Evolutionary conservation across 169 alveolate genomes (phyloP), one percentile per base, ranked within the genome.

Genomic region (Plasmodium coatneyi): DNA sequence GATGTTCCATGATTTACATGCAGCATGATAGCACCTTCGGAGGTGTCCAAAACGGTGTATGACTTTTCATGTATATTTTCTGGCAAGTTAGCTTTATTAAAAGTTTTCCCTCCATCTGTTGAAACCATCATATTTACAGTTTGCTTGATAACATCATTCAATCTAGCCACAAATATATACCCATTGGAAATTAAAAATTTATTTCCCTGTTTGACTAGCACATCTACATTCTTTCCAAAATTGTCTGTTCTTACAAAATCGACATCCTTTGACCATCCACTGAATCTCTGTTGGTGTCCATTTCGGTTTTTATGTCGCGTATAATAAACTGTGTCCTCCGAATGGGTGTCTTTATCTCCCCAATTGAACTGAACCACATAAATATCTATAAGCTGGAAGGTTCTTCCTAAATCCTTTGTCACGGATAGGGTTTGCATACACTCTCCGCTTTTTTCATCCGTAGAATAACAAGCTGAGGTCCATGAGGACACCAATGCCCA

Each of bases 1-100:
- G 97, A 97, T 66, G 97, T 97, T 39, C 98, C 98, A 91, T 98
- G 99, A 86, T 98, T 98, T 71, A 99, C 99, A 81, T 98, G 99
- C 80, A 99, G 95, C 97, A 99, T 98, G 25, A 99, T 99, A 28
- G 99, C 97, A 28, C 99, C 98, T 96, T 98, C 99, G 3, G 99
- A 98, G 14, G 99, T 98, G 94, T 99, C 99, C 92, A 99, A 96
- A 19, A 99, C 97, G 41, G 99, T 98, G 95, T 98, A 99, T 43
- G 98, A 96, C 83, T 98, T 98, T 92, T 98, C 99, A 83, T 97
- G 98, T 46, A 98, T 92, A 87, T 98, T 98, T 70, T 97, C 96
- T 12, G 99, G 99, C 81, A 99, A 93, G 84, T 97, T 95, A 7
- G 99, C 99, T 92, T 92, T 95, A 71, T 96, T 95, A 95, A 97